These are phyloP conservation scores for Mesostigma viride DNA, from an alignment of 139 green algal species.

Conservation along the genomic window DNA sequence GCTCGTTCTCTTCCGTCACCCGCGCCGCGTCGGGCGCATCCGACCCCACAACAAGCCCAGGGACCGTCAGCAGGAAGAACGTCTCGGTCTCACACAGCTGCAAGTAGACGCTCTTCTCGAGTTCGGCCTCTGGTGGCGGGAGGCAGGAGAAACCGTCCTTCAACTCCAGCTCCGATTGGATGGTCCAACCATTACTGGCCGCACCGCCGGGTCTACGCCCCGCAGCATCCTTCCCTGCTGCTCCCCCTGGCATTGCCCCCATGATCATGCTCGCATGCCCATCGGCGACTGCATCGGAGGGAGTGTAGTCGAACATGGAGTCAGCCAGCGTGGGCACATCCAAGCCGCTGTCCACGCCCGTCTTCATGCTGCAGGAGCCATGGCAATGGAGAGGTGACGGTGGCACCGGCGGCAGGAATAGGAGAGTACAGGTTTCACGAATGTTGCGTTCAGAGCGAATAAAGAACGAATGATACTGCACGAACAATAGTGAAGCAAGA, in stretches of 20 bases:
- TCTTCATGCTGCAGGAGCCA: too few species aligned
- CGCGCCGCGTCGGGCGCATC: constrained; percentile 11
- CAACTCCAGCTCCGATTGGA: too few species aligned
- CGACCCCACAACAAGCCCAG: neutral
- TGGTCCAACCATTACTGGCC: neutral
- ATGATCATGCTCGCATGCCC: neutral
- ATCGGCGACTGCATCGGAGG: constrained; percentile 7
- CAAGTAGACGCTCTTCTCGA: neutral
- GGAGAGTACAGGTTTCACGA: too few species aligned
- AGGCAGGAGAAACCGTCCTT: neutral
- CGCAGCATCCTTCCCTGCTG: neutral
- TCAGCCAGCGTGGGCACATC: too few species aligned
- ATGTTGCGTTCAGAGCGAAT: too few species aligned
- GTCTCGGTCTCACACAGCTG: constrained; percentile 22
- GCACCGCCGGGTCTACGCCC: neutral
- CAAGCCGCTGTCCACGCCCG: too few species aligned
- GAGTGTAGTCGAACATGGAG: too few species aligned
- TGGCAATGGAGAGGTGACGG: too few species aligned
- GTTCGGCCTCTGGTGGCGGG: neutral
- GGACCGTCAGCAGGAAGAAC: constrained; percentile 14
- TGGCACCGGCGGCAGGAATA: too few species aligned
- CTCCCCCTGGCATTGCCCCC: neutral
- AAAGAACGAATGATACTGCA: too few species aligned
- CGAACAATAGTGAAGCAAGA: too few species aligned
- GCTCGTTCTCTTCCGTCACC: constrained; percentile 12